Conservation (phyloP, 371 early-diverging fungal genomes). For the Rhizomucor pusillus region DNA sequence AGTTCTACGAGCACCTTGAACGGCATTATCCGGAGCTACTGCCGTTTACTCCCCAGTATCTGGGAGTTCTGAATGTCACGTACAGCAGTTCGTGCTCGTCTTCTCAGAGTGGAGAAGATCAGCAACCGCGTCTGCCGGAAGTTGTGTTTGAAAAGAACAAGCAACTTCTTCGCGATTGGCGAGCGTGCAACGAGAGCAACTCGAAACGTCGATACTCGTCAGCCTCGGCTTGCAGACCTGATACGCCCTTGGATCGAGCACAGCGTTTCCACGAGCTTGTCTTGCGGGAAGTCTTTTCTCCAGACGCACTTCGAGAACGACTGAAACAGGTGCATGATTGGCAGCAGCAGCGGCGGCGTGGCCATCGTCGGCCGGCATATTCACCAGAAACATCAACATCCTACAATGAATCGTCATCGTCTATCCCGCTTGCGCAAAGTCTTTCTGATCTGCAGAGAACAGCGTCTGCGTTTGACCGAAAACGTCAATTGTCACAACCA, state of each 20-base stretch:
- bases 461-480: too few relatives aligned
- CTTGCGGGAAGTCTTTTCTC: slow-evolving; percentile 74
- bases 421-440: slow-evolving; percentile 8
- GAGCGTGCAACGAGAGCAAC: slow-evolving; percentile 18
- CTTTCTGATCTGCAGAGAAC: slow-evolving; percentile 1
- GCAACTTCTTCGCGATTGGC: slow-evolving; percentile 63
- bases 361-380: background rate
- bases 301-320: slow-evolving; percentile 61
- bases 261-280: slow-evolving; percentile 63
- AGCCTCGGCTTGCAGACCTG: background rate
- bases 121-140: slow-evolving; percentile 47
- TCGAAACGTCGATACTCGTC: slow-evolving; percentile 11
- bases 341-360: slow-evolving; percentile 14
- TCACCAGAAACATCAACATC: background rate
- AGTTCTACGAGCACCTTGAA: slow-evolving; percentile 88
- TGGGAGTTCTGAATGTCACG: slow-evolving; percentile 92
- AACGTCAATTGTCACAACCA: background rate
- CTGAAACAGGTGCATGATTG: slow-evolving; percentile 41
- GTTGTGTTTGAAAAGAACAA: slow-evolving; percentile 79
- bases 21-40: slow-evolving; percentile 74
- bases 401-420: background rate
- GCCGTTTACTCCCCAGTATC: slow-evolving; percentile 85
- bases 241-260: background rate
- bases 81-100: slow-evolving; percentile 52
- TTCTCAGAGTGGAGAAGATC: background rate